Evolutionary conservation across 1,284 basidiomycete genomes (phyloP).

Genomic region (Moesziomyces sp.): DNA sequence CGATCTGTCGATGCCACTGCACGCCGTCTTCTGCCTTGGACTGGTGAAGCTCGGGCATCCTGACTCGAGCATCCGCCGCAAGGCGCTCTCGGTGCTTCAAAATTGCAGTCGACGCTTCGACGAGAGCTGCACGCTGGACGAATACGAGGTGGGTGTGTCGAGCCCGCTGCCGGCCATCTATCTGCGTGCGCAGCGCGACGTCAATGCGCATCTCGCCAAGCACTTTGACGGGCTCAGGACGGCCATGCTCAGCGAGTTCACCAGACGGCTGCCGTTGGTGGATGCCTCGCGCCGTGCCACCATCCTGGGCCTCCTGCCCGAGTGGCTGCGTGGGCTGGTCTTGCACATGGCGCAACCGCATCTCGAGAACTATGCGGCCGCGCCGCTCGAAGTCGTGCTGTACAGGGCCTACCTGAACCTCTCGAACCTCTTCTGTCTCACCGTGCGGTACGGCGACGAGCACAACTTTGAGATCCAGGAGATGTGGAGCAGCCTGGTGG

Average conservation of each 20-base stretch:
- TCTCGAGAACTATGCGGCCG: conserved; percentile 23
- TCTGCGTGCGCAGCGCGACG: conserved; percentile 80
- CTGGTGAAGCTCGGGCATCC: conserved; percentile 87
- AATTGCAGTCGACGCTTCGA: conserved; percentile 71
- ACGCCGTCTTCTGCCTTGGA: conserved; percentile 82
- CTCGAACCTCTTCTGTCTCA: conserved; percentile 85
- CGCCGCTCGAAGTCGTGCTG: conserved; percentile 35
- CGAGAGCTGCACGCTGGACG: conserved; percentile 32
- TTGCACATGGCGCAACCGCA: conserved; percentile 32
- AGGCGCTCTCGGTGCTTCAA: conserved; percentile 83
- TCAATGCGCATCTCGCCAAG: conserved; percentile 82
- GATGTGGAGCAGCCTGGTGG: conserved; percentile 81
- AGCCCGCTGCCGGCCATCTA: conserved; percentile 82
- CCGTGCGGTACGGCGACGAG: conserved; percentile 79
- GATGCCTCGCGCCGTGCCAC: conserved; percentile 46
- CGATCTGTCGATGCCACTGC: conserved; percentile 76
- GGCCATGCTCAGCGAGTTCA: conserved; percentile 79
- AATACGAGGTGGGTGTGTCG: conserved; percentile 79
- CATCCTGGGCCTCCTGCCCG: conserved; percentile 55
- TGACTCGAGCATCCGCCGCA: conserved; percentile 76
- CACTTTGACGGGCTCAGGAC: conserved; percentile 79
- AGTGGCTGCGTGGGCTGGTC: conserved; percentile 55
- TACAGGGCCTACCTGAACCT: conserved; percentile 70
- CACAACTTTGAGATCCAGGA: conserved; percentile 85
- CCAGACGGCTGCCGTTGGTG: conserved; percentile 78